These are phyloP conservation scores for Raphanus raphanistrum DNA, from an alignment of 345 rosid genomes.

Conservation along the genomic window DNA sequence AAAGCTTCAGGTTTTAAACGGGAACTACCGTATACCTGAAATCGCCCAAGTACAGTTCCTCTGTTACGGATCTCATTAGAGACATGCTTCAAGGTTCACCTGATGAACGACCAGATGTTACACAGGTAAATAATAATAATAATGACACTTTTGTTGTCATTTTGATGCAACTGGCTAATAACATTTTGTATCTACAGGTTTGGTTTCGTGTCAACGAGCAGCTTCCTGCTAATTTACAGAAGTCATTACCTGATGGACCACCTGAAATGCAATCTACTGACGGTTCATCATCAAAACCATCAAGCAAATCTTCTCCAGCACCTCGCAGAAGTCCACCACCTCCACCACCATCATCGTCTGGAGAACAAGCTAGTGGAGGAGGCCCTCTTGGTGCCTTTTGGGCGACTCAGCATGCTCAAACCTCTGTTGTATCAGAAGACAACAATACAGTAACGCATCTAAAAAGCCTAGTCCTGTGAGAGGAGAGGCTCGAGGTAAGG, in stretches of 20 bases:
- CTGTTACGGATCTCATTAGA: constrained; percentile 63
- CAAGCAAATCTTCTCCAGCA: constrained; percentile 58
- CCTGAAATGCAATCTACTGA: constrained; percentile 65
- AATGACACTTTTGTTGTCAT: constrained; percentile 62
- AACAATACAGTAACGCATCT: constrained; percentile 44
- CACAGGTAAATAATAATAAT: constrained; percentile 55
- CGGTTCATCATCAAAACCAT: constrained; percentile 50
- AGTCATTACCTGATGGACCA: constrained; percentile 79
- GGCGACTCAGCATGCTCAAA: constrained; percentile 79
- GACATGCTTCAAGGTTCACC: constrained; percentile 97
- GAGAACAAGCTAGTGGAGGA: constrained; percentile 46
- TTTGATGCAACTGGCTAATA: constrained; percentile 45
- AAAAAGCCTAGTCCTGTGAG: constrained; percentile 49
- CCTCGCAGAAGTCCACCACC: constrained; percentile 90
- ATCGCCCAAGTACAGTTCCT: constrained; percentile 70
- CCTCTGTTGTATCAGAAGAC: constrained; percentile 54
- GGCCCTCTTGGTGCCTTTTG: constrained; percentile 83
- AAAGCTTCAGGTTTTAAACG: constrained; percentile 88
- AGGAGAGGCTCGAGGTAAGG: constrained; percentile 52
- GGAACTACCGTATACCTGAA: constrained; percentile 90
- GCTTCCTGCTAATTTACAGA: constrained; percentile 70
- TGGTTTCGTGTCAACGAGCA: constrained; percentile 97
- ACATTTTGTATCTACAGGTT: constrained; percentile 61
- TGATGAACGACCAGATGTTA: constrained; percentile 93
- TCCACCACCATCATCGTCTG: constrained; percentile 48